Base-by-base conservation (phyloP, 768 basidiomycete genomes). In the Chiua virens region DNA sequence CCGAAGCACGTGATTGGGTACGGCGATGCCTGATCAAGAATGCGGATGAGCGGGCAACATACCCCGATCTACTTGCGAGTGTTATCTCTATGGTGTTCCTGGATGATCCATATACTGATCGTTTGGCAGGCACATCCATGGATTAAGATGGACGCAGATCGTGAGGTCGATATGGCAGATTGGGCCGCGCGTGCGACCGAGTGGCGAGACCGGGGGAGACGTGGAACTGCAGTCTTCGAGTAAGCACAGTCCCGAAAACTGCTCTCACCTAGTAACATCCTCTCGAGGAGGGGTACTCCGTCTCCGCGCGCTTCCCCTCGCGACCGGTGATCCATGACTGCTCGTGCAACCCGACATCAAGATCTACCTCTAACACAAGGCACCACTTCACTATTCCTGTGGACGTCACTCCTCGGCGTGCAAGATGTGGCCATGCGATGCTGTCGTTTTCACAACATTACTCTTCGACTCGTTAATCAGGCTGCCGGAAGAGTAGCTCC, bases 1-100 rank as follows among this genome's bases (percentile, higher is more conserved):
- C 69, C 3, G 75, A 76, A 13, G 93, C 93, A 13, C 78, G 85
- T 47, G 86, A 94, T 55, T 98, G 92, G 77, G 86, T 98, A 18
- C 78, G 79, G 7, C 73, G 70, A 47, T 98, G 95, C 68, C 71
- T 99, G 49, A 73, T 81, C 59, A 97, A 97, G 74, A 79, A 85
- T 45, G 89, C 96, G 0, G 78, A 82, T 38, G 76, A 75, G 43
- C 74, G 96, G 45, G 90, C 92, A 9, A 91, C 83, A 0, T 99
- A 98, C 67, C 79, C 80, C 25, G 82, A 95, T 58, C 71, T 99
- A 34, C 74, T 97, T 53, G 88, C 82, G 41, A 65, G 83, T 76
- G 22, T 40, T 10, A 10, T 56, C 22, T 9, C 40, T 15, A 21
- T 32, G 6, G 15, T 11, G 9, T 28, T 50, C 37, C 23, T 37